These are phyloP conservation scores for Rhizopogon salebrosus DNA, from an alignment of 768 basidiomycete genomes.

Conservation along the genomic window DNA sequence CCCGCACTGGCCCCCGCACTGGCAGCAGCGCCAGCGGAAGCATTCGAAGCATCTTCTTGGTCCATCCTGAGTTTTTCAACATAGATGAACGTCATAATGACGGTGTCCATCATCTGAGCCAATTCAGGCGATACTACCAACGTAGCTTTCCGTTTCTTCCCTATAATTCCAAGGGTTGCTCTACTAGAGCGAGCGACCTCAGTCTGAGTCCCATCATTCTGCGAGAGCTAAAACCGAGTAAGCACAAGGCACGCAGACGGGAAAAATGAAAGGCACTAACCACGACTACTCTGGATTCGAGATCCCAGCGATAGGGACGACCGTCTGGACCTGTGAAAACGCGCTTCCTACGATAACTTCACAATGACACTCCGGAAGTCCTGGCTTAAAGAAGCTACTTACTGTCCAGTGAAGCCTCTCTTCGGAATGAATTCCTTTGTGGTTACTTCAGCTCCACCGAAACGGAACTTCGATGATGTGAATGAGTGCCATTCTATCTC, in stretches of 20 bases:
- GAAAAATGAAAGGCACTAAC: conserved; percentile 8
- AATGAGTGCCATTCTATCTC: conserved; percentile 30
- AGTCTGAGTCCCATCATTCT: conserved; percentile 7
- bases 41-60: conserved; percentile 14
- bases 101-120: conserved; percentile 21
- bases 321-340: conserved; percentile 31
- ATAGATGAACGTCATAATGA: conserved; percentile 27
- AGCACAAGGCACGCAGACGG: neutral
- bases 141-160: conserved; percentile 12
- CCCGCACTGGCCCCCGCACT: too few species aligned
- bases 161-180: conserved; percentile 15
- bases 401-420: conserved; percentile 18
- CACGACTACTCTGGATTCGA: conserved; percentile 9
- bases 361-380: neutral
- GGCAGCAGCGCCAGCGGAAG: too few species aligned
- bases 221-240: conserved; percentile 12
- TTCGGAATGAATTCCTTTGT: conserved; percentile 21
- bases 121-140: conserved; percentile 15
- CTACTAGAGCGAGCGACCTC: conserved; percentile 19
- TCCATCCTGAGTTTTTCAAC: conserved; percentile 27
- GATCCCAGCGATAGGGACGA: conserved; percentile 29
- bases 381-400: neutral
- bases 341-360: too few species aligned
- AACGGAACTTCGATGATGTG: conserved; percentile 25
- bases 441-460: conserved; percentile 19